Evolutionary conservation across 2,329 filamentous ascomycete species (phyloP).

Genomic region (Delphinella strobiligena): DNA sequence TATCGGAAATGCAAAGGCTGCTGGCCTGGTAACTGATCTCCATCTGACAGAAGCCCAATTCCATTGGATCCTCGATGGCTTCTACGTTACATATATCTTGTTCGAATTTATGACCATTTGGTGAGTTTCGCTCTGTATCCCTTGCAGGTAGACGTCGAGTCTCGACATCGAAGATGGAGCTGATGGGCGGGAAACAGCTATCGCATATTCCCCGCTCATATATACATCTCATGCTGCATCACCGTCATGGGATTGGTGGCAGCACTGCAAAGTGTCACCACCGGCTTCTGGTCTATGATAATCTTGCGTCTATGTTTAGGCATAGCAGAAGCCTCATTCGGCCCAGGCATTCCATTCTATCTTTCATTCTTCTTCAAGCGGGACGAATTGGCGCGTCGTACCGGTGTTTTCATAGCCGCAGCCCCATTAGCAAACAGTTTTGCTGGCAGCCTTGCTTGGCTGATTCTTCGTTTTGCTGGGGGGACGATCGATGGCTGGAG

Average conservation of each 20-base stretch:
- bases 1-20: constrained; percentile 48
- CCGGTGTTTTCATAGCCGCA: constrained; percentile 74
- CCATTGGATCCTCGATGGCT: constrained; percentile 49
- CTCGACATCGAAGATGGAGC: too few relatives aligned
- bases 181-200: constrained; percentile 34
- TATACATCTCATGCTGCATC: constrained; percentile 53
- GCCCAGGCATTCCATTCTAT: constrained; percentile 52
- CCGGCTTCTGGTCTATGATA: constrained; percentile 42
- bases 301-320: constrained; percentile 48
- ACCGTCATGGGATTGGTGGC: constrained; percentile 69
- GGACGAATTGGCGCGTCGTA: constrained; percentile 70
- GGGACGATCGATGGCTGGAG: constrained; percentile 70
- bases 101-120: constrained; percentile 57
- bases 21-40: constrained; percentile 44
- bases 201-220: constrained; percentile 46
- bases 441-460: constrained; percentile 67
- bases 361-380: constrained; percentile 51
- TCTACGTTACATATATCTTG: constrained; percentile 52
- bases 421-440: constrained; percentile 52
- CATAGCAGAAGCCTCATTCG: constrained; percentile 49
- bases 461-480: constrained; percentile 58
- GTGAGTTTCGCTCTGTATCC: constrained; percentile 18
- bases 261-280: constrained; percentile 49
- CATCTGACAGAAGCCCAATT: constrained; percentile 44
- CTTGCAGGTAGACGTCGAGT: too few relatives aligned